Evolutionary conservation across 1,139 yeast genomes (phyloP).

Genomic region (Yamadazyma conglobata): DNA sequence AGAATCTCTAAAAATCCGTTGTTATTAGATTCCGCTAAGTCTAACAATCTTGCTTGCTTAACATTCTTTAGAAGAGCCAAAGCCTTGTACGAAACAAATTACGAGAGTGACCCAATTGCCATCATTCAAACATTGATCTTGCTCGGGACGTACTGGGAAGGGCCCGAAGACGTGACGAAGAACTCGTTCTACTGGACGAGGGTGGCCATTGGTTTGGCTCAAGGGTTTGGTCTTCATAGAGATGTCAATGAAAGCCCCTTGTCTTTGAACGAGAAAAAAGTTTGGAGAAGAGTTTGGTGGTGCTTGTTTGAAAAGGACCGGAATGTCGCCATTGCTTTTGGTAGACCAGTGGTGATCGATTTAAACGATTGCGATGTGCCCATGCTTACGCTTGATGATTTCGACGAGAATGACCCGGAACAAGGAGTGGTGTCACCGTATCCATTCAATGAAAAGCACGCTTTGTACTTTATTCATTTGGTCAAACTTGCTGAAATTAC

Average conservation of each 20-base stretch:
- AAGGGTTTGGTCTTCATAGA: slow-evolving; percentile 76
- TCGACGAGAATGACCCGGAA: slow-evolving; percentile 55
- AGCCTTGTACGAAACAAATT: slow-evolving; percentile 69
- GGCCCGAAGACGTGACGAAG: slow-evolving; percentile 72
- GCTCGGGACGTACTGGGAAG: slow-evolving; percentile 73
- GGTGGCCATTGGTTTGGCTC: slow-evolving; percentile 70
- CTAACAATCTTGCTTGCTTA: slow-evolving; percentile 55
- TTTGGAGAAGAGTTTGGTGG: slow-evolving; percentile 82
- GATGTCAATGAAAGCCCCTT: slow-evolving; percentile 37
- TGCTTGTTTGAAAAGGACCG: slow-evolving; percentile 70
- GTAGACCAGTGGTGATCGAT: slow-evolving; percentile 68
- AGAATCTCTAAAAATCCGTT: slow-evolving; percentile 58
- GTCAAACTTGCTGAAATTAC: slow-evolving; percentile 72
- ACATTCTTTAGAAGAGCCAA: slow-evolving; percentile 77
- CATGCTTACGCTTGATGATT: slow-evolving; percentile 65
- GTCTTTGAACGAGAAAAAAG: slow-evolving; percentile 43
- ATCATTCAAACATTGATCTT: slow-evolving; percentile 63
- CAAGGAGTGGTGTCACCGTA: slow-evolving; percentile 40
- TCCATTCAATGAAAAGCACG: slow-evolving; percentile 47
- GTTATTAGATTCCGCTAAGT: slow-evolving; percentile 53
- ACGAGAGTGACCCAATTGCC: slow-evolving; percentile 68
- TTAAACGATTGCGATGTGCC: slow-evolving; percentile 77
- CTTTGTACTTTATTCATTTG: slow-evolving; percentile 57
- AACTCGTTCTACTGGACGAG: slow-evolving; percentile 78
- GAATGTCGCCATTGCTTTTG: slow-evolving; percentile 70